Evolutionary conservation across 2,329 filamentous ascomycete species (phyloP), one percentile per base, ranked within the genome.

Genomic region (Berkeleyomyces basicola): DNA sequence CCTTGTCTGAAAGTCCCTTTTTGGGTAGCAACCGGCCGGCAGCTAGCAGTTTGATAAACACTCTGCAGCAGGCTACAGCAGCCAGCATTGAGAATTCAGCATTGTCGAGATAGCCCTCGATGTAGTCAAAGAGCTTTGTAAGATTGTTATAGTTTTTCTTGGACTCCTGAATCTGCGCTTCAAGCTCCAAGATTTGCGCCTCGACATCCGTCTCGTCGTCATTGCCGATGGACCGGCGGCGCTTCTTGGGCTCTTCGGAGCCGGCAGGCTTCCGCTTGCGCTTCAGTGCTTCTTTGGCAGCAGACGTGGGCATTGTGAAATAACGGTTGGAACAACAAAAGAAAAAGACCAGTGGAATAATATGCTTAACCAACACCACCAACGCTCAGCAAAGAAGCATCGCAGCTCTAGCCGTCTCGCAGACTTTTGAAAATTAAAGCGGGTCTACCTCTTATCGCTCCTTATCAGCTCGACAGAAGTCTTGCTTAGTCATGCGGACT

Each of bases 91-190:
- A 78, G 3, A 82, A 77, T 51, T 85, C 80, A 1, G 76, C 72
- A 16, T 80, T 76, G 23, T 76, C 71, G 2, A 79, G 72, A 59
- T 70, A 71, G 71, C 44, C 83, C 74, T 68, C 83, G 53, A 74
- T 72, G 14, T 68, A 79, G 49, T 79, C 79, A 55, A 95, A 77
- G 44, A 97, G 75, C 9, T 80, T 82, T 6, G 83, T 80, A 69
- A 97, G 92, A 70, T 95, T 90, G 77, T 96, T 95, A 78, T 95
- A 95, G 74, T 96, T 82, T 72, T 90, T 89, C 70, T 84, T 87
- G 59, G 90, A 95, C 72, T 93, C 85, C 66, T 90, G 75, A 62
- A 97, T 90, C 63, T 88, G 85, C 66, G 82, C 79, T 75, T 96
- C 91, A 62, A 96, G 80, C 61, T 82, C 75, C 49, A 92, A 74